Evolutionary conservation across 768 basidiomycete species (phyloP).

Genomic region (Suillus lakei): DNA sequence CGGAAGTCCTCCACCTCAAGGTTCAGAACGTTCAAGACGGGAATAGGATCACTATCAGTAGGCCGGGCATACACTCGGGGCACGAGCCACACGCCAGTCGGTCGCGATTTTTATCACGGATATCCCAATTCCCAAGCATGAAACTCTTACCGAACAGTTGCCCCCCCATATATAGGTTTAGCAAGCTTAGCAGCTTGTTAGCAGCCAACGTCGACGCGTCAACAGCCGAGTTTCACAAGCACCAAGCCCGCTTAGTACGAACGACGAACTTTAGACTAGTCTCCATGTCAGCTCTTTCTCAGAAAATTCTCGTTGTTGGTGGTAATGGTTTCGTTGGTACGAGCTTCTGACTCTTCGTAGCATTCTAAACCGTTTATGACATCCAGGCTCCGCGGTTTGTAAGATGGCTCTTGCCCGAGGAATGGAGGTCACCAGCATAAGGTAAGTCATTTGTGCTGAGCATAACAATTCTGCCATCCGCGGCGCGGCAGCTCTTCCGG

Average conservation of each 20-base stretch:
- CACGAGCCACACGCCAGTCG: too few relatives aligned
- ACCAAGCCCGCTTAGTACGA: not conserved
- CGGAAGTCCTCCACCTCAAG: too few relatives aligned
- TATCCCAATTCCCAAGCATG: not conserved
- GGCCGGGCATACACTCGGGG: constrained; percentile 2
- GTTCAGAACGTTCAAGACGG: too few relatives aligned
- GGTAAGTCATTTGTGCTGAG: constrained; percentile 47
- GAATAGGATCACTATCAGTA: too few relatives aligned
- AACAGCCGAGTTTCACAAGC: not conserved
- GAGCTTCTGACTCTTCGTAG: constrained; percentile 17
- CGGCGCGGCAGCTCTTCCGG: constrained; percentile 74
- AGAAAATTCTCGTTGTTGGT: constrained; percentile 90
- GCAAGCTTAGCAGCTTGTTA: not conserved
- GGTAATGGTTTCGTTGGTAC: constrained; percentile 97
- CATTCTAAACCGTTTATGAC: constrained; percentile 12
- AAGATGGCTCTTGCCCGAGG: constrained; percentile 84
- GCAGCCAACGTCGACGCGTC: not conserved
- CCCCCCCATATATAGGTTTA: not conserved
- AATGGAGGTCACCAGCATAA: constrained; percentile 87
- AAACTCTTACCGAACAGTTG: not conserved
- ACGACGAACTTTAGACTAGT: not conserved
- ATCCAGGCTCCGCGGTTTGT: constrained; percentile 89
- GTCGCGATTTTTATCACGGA: not conserved
- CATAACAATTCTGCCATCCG: not conserved
- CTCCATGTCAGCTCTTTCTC: constrained; percentile 32